These are phyloP conservation scores for Pseudogymnoascus sp. DNA, from an alignment of 2,329 filamentous ascomycete species.

Conservation along the genomic window DNA sequence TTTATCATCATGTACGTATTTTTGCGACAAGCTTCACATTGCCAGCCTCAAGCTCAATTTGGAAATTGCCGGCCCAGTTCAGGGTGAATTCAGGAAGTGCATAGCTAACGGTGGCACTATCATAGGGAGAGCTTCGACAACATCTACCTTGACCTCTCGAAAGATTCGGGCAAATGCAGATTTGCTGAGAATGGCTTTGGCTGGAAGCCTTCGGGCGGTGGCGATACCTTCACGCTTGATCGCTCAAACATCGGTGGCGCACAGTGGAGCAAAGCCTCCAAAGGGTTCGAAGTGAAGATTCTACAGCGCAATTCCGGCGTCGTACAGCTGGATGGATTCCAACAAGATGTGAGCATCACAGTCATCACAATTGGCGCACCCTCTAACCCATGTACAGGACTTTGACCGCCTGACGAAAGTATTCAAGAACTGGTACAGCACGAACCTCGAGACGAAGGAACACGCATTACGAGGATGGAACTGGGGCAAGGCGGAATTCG, in stretches of 20 bases:
- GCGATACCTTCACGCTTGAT: conserved; percentile 91
- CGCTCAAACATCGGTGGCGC: conserved; percentile 74
- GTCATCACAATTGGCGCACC: conserved; percentile 12
- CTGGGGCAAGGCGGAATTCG: conserved; percentile 97
- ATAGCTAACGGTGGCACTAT: background rate
- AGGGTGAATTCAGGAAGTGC: background rate
- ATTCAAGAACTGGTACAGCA: conserved; percentile 98
- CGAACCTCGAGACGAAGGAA: conserved; percentile 84
- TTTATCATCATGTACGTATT: background rate
- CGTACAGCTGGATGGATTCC: conserved; percentile 91
- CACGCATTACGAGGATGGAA: conserved; percentile 97
- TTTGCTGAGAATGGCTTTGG: conserved; percentile 91
- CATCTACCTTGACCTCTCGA: conserved; percentile 93
- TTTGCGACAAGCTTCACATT: background rate
- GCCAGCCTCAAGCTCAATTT: conserved; percentile 1
- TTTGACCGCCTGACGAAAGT: conserved; percentile 83
- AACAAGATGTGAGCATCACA: conserved; percentile 56
- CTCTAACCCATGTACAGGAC: conserved; percentile 46
- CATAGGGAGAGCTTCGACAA: conserved; percentile 89
- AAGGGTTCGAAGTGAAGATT: conserved; percentile 90
- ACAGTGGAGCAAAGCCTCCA: conserved; percentile 90
- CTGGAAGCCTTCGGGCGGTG: conserved; percentile 83
- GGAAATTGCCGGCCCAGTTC: background rate
- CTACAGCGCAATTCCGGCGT: conserved; percentile 75
- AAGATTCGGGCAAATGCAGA: conserved; percentile 84